Percentiles rank a stretch among this genome's conserved stretches.
phyloP scores from a whole-genome alignment of 1,284 basidiomycete species.

The Ustilago curta region DNA sequence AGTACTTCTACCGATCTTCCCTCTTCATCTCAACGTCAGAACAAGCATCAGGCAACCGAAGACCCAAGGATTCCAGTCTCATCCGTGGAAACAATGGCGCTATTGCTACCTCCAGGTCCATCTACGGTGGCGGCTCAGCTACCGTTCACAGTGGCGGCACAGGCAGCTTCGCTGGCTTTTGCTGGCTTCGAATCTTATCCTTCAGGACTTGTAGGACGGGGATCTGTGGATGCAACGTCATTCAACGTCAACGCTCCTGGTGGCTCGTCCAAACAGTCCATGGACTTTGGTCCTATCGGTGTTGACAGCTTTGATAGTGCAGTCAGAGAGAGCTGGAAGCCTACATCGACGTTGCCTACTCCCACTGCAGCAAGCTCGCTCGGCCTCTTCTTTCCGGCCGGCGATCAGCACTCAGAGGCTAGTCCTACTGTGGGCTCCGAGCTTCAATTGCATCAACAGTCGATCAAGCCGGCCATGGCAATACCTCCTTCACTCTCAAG shows the following conservation, averaged over 20 bases:
- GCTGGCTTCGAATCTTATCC: neutral
- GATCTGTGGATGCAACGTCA: neutral
- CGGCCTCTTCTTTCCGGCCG: constrained; percentile 3
- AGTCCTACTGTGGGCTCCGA: neutral
- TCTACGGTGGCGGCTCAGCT: neutral
- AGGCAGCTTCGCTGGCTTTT: neutral
- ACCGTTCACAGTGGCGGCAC: neutral
- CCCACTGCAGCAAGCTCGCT: neutral
- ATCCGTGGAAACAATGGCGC: neutral
- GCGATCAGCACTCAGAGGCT: neutral
- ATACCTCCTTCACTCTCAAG: neutral
- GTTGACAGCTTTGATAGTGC: neutral
- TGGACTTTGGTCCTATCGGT: too few relatives aligned
- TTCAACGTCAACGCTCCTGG: neutral
- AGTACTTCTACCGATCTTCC: neutral
- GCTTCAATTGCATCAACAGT: neutral
- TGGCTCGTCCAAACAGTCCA: neutral
- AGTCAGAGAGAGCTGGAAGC: neutral
- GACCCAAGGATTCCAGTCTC: neutral
- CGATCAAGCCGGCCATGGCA: neutral
- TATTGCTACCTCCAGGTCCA: neutral
- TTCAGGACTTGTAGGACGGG: neutral
- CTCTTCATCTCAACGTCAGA: neutral
- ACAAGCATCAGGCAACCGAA: neutral
- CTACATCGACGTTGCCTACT: neutral